These are phyloP conservation scores for Capsicum baccatum DNA, from an alignment of 257 asterid genomes.

Conservation along the genomic window DNA sequence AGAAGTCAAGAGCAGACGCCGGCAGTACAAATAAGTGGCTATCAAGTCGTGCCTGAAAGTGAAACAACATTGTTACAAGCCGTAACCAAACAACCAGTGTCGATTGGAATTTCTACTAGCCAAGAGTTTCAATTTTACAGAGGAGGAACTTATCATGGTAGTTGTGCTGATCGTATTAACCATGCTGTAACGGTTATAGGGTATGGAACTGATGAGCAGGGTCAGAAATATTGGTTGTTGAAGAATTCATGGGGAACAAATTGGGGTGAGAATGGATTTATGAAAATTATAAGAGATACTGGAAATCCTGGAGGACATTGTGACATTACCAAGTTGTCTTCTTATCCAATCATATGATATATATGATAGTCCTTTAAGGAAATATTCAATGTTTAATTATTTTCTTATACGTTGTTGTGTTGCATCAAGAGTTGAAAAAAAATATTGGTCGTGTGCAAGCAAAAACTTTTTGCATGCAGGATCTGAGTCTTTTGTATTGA, in stretches of 20 bases:
- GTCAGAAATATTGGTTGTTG: constrained; percentile 42
- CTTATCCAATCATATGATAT: constrained; percentile 33
- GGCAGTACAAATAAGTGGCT: constrained; percentile 33
- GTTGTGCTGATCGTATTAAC: constrained; percentile 31
- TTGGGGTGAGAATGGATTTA: constrained; percentile 50
- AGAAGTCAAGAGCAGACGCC: constrained; percentile 27
- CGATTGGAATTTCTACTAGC: constrained; percentile 37
- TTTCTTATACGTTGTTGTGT: not conserved
- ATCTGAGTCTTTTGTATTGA: not conserved
- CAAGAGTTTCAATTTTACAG: constrained; percentile 39
- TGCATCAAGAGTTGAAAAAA: not conserved
- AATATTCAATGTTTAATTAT: not conserved
- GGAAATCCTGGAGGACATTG: constrained; percentile 38
- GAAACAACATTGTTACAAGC: constrained; percentile 38
- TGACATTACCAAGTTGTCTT: constrained; percentile 39
- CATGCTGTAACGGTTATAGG: constrained; percentile 47
- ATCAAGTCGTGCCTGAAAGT: constrained; percentile 34
- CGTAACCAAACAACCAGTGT: constrained; percentile 41
- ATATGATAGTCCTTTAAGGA: not conserved
- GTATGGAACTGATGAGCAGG: constrained; percentile 34
- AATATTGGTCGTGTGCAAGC: not conserved
- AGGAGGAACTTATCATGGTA: constrained; percentile 34
- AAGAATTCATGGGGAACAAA: constrained; percentile 46
- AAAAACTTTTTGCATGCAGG: not conserved
- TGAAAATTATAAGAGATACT: constrained; percentile 37